These are phyloP conservation scores for Tolypocladium album DNA, from an alignment of 2,329 filamentous ascomycete species.

Conservation along the genomic window DNA sequence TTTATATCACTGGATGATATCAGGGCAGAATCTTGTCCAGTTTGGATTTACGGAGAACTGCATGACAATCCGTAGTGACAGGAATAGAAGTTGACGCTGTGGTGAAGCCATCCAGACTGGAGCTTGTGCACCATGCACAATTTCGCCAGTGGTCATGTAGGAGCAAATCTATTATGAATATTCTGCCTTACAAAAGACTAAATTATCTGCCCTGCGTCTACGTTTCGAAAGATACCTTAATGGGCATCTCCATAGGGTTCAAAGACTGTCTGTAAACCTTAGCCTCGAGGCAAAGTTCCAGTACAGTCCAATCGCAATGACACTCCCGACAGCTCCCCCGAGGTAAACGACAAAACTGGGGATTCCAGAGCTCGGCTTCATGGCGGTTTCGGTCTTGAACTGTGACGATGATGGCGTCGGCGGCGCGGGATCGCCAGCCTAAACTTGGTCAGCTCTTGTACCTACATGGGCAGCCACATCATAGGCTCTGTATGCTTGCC, in stretches of 20 bases:
- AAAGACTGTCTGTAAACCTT: neutral
- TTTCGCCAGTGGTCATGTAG: neutral
- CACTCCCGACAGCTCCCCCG: neutral
- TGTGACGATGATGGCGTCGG: neutral
- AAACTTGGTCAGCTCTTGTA: neutral
- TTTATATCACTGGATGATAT: too few relatives aligned
- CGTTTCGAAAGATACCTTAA: neutral
- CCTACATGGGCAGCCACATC: neutral
- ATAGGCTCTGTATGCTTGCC: neutral
- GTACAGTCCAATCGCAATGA: neutral
- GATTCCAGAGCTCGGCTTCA: neutral
- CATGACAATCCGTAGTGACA: too few relatives aligned
- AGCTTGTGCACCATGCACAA: neutral
- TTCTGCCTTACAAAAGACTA: neutral
- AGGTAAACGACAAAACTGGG: neutral
- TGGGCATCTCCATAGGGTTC: neutral
- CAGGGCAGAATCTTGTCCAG: too few relatives aligned
- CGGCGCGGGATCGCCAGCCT: neutral
- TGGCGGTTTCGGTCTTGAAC: neutral
- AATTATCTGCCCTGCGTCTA: neutral
- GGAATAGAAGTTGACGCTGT: too few relatives aligned
- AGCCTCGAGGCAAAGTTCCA: neutral
- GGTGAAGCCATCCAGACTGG: too few relatives aligned
- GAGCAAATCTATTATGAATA: neutral
- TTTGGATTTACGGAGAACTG: too few relatives aligned